Evolutionary conservation across 164 flowering plant species (phyloP), one percentile per base, ranked within the genome.

Genomic region (Chimonanthus salicifolius): DNA sequence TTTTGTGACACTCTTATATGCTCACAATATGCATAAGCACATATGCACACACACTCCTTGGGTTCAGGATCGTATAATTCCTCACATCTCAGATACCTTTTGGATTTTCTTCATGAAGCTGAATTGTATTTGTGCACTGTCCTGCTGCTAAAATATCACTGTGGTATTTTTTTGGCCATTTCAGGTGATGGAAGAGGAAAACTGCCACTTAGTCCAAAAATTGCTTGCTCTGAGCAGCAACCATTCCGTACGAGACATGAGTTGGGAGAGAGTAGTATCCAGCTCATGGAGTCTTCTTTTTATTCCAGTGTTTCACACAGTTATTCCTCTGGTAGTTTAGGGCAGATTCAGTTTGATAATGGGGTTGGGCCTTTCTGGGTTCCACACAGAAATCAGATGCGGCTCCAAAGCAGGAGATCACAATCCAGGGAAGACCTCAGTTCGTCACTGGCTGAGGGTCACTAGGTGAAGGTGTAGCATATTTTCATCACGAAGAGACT

Each of bases 391-490:
- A 64, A 95, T 80, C 94, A 93, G 84, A 92, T 85, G 93, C 88
- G 84, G 73, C 97, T 96, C 54, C 98, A 94, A 75, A 96, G 99
- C 82, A 79, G 99, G 81, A 85, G 99, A 81, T 96, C 99, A 73
- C 98, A 94, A 72, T 96, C 99, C 44, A 87, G 98, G 73, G 99
- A 96, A 82, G 99, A 96, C 79, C 97, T 96, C 47, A 85, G 64
- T 75, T 33, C 33, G 33, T 33, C 33, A 33, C 20, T 90, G 33
- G 84, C 92, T 51, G 99, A 93, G 73, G 76, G 88, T 54, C 97
- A 92, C 82, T 66, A 82, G 77, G 84, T 77, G 72, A 90, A 90
- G 79, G 84, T 85, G 63, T 89, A 88, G 83, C 64, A 60, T 54
- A 58, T 33, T 33, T 33, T 33, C 62, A 69, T 51, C 47, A 60